Base-by-base conservation (phyloP, 2,329 filamentous ascomycete genomes). In the Alternaria tenuissima region DNA sequence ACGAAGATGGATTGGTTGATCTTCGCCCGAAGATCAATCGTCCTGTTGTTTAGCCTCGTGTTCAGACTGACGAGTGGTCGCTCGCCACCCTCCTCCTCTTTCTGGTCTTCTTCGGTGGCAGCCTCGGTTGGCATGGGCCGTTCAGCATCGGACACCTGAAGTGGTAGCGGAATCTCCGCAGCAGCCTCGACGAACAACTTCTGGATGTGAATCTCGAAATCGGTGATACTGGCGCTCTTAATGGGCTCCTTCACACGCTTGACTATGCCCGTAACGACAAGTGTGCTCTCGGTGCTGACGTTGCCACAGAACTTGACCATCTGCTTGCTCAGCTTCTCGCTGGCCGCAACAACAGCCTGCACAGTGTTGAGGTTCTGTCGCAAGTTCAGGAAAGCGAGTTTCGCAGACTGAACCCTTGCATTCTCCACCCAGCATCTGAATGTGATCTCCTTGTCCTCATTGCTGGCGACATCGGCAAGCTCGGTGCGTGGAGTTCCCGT, bases 251-350 rank as follows among this genome's bases (percentile, higher is more conserved):
- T 86, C 0, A 94, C 91, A 81, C 91, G 90, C 84, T 93, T 87
- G 54, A 98, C 89, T 32, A 85, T 82, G 67, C 91, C 95, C 73
- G 96, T 91, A 61, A 97, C 89, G 41, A 89, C 83, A 26, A 97
- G 89, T 70, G 91, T 93, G 69, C 90, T 93, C 84, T 97, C 94
- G 46, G 90, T 85, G 74, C 88, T 90, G 68, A 97, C 81, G 43
- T 83, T 86, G 48, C 87, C 88, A 51, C 91, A 88, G 88, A 91
- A 98, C 82, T 98, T 98, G 76, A 97, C 92, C 94, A 98, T 98
- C 80, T 92, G 93, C 77, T 89, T 90, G 88, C 72, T 93, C 87
- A 76, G 84, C 80, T 72, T 87, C 64, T 81, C 81, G 65, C 80
- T 87, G 49, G 88, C 90, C 18, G 86, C 85, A 16, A 93, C 83